phyloP scores from a whole-genome alignment of 1,284 basidiomycete species.

The Irpex lacteus region DNA sequence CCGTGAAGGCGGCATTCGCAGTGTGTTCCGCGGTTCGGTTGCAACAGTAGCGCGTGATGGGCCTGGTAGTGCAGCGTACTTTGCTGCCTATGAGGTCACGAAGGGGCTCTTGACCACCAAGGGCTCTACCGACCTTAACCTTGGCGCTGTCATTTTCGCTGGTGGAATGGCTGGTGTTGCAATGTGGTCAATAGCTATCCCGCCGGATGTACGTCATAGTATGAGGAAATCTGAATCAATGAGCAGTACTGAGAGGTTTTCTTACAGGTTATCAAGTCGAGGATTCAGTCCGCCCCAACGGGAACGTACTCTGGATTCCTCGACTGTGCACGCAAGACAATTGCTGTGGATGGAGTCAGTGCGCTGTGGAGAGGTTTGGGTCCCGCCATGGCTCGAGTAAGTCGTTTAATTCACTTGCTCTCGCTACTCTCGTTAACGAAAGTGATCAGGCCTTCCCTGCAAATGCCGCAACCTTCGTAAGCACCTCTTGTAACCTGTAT shows the following conservation, averaged over 20 bases:
- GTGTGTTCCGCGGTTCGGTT: constrained; percentile 90
- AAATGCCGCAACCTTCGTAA: constrained; percentile 93
- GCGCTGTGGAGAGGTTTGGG: constrained; percentile 98
- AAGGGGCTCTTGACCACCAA: constrained; percentile 85
- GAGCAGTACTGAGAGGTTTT: background rate
- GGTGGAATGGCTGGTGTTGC: constrained; percentile 95
- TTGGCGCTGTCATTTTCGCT: constrained; percentile 87
- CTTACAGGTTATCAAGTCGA: constrained; percentile 87
- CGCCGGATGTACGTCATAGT: constrained; percentile 75
- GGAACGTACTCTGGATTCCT: constrained; percentile 95
- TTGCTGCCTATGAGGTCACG: constrained; percentile 94
- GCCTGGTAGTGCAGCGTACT: constrained; percentile 97
- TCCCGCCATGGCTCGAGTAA: constrained; percentile 91
- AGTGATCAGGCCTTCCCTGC: constrained; percentile 79
- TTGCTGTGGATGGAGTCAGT: constrained; percentile 85
- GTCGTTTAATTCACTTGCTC: constrained; percentile 21
- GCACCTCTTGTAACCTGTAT: constrained; percentile 31
- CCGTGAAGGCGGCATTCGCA: constrained; percentile 89
- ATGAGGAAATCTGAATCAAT: background rate
- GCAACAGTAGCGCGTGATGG: constrained; percentile 95
- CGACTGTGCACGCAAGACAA: constrained; percentile 91
- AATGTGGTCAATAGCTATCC: constrained; percentile 97
- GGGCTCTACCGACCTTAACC: constrained; percentile 79
- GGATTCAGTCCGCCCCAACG: constrained; percentile 94
- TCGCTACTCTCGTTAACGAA: background rate